Evolutionary conservation across 2,329 filamentous ascomycete species (phyloP).

Genomic region (Scorias spongiosa): DNA sequence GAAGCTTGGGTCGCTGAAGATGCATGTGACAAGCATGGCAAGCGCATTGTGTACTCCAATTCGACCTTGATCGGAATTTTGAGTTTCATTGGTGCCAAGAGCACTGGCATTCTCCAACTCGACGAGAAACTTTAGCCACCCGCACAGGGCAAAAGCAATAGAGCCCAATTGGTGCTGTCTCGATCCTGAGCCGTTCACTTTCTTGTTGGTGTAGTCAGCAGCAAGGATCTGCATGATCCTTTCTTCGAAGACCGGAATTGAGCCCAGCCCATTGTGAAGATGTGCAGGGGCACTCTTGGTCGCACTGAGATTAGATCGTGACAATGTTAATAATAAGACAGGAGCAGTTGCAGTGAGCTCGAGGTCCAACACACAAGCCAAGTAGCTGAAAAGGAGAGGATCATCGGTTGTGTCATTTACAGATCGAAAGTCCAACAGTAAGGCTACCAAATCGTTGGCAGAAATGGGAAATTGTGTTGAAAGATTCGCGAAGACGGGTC

Average conservation of each 20-base stretch:
- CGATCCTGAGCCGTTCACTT: background rate
- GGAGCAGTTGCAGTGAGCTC: background rate
- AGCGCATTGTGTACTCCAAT: slow-evolving; percentile 18
- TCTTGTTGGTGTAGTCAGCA: background rate
- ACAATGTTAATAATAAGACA: background rate
- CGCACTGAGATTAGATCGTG: background rate
- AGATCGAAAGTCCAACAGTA: background rate
- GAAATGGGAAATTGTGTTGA: background rate
- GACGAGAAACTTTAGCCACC: slow-evolving; percentile 16
- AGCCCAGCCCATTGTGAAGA: background rate
- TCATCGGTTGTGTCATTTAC: background rate
- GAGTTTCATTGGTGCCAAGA: slow-evolving; percentile 12
- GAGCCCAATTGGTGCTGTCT: background rate
- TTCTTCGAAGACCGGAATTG: background rate
- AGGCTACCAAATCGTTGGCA: background rate
- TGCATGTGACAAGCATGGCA: slow-evolving; percentile 13
- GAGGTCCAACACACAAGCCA: background rate
- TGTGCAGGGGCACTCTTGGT: background rate
- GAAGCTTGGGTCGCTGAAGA: slow-evolving; percentile 15
- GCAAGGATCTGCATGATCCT: background rate
- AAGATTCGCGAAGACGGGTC: background rate
- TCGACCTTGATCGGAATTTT: slow-evolving; percentile 10
- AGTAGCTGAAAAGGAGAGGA: background rate
- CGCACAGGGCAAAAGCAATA: slow-evolving; percentile 10
- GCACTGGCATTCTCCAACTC: slow-evolving; percentile 17